Evolutionary conservation across 208 protist species (phyloP), one percentile per base, ranked within the genome.

Genomic region (Histomonas meleagridis): DNA sequence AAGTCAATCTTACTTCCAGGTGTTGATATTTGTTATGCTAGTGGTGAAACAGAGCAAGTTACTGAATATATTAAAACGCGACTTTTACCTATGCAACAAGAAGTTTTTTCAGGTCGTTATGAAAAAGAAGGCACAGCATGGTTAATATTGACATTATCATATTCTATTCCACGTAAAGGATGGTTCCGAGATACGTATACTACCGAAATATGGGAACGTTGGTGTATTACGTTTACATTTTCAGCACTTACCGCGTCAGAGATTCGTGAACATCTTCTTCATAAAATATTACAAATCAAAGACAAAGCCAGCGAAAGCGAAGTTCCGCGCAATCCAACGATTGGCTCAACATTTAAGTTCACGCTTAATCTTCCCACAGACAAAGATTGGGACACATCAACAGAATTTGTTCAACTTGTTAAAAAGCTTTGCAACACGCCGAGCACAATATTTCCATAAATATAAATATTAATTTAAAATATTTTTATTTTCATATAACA

Each of bases 151-250:
- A 35, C 76, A 16, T 46, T 86, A 16, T 9, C 76, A n/a, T 86
- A 43, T 28, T 57, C 21, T 38, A 55, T 48, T 38, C 76, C 76
- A 28, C 18, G 32, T 28, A 86, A 86, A 16, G 76, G 76, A 86
- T 86, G 76, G 76, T 86, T 86, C 28, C 51, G 46, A 38, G 76
- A 86, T 55, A 46, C 46, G 18, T 48, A 86, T 18, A 40, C 46
- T 55, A 51, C 76, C 0, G 40, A 86, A 86, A 55, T 86, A 32
- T 86, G 76, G 76, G 76, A 86, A 28, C 40, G 76, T 7, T 86
- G 76, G 76, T 86, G 40, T 28, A 86, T 86, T 55, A 26, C 76
- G 1, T 86, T 86, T 26, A 26, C 43, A 55, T 86, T 86, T 49
- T 14, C 43, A 86, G 55, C 76, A 53, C 46, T 86, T 32, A 55